Evolutionary conservation across 1,139 yeast genomes (phyloP).

Genomic region (Candida sanyaensis): DNA sequence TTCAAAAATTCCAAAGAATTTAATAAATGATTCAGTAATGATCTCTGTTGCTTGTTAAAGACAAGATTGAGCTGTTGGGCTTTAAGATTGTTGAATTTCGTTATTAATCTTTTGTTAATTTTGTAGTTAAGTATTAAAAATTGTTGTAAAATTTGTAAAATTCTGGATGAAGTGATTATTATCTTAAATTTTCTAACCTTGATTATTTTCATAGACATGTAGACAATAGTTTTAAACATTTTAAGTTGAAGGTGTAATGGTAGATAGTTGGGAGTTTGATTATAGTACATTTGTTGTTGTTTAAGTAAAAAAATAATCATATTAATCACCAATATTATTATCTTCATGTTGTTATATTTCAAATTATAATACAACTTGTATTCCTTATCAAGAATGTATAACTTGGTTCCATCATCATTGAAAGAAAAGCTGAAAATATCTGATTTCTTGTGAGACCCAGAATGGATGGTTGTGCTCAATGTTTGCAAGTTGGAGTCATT

Average conservation of each 20-base stretch:
- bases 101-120: conserved; percentile 40
- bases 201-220: conserved; percentile 31
- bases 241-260: conserved; percentile 9
- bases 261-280: conserved; percentile 2
- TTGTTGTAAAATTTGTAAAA: conserved; percentile 25
- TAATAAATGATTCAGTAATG: conserved; percentile 14
- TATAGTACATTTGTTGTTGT: conserved; percentile 12
- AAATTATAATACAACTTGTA: conserved; percentile 15
- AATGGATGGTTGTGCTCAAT: not conserved
- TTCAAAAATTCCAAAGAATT: conserved; percentile 28
- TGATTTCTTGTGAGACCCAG: not conserved
- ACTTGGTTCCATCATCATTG: conserved; percentile 19
- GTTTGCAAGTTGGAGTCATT: conserved; percentile 36
- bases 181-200: conserved; percentile 28
- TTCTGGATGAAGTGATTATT: conserved; percentile 26
- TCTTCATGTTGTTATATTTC: conserved; percentile 13
- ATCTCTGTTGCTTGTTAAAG: conserved; percentile 10
- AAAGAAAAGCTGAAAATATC: conserved; percentile 6
- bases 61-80: conserved; percentile 26
- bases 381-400: conserved; percentile 18
- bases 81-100: conserved; percentile 32
- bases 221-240: conserved; percentile 33
- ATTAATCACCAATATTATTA: conserved; percentile 21
- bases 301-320: conserved; percentile 29
- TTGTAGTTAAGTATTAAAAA: conserved; percentile 39